Conservation (phyloP, 805 yeast species). For the Ogataea siamensis region DNA sequence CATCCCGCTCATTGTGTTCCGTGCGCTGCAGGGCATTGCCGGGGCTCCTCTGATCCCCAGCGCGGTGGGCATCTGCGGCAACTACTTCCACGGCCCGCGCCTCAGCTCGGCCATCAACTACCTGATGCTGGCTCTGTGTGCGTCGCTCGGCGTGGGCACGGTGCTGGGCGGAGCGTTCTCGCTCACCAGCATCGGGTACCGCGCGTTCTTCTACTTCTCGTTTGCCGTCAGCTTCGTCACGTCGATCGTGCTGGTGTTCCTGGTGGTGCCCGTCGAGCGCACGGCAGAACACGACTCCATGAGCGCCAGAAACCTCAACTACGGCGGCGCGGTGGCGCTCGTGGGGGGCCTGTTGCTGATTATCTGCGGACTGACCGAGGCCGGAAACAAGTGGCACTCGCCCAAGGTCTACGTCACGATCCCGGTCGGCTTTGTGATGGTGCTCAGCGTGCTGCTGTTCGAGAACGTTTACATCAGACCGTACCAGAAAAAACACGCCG, state of each 20-base stretch:
- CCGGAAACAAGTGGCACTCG: slow-evolving; percentile 41
- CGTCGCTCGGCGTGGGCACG: slow-evolving; percentile 38
- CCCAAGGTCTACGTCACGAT: slow-evolving; percentile 43
- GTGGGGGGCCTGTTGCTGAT: slow-evolving; percentile 39
- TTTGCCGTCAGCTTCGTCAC: slow-evolving; percentile 31
- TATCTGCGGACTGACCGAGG: slow-evolving; percentile 45
- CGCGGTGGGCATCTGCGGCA: slow-evolving; percentile 22
- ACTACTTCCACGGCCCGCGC: slow-evolving; percentile 22
- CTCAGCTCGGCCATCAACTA: slow-evolving; percentile 16
- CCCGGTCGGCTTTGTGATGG: slow-evolving; percentile 37
- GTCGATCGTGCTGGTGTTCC: slow-evolving; percentile 19
- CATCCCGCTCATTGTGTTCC: slow-evolving; percentile 38
- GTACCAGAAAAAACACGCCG: slow-evolving; percentile 10
- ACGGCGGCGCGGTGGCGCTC: slow-evolving; percentile 19
- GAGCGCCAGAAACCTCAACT: slow-evolving; percentile 14
- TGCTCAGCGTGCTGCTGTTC: slow-evolving; percentile 29
- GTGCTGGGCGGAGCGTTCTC: slow-evolving; percentile 46
- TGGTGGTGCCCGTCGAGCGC: slow-evolving; percentile 31
- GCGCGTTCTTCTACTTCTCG: slow-evolving; percentile 37
- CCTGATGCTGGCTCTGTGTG: slow-evolving; percentile 25
- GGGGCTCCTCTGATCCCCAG: slow-evolving; percentile 42
- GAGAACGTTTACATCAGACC: slow-evolving; percentile 29
- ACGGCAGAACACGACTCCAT: slow-evolving; percentile 26
- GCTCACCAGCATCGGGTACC: slow-evolving; percentile 37
- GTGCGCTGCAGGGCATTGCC: slow-evolving; percentile 46